Percentiles rank a stretch among this genome's conserved stretches.
These are phyloP conservation scores for Phytopythium boreale DNA, from an alignment of 352 stramenopile species.

Conservation along the genomic window DNA sequence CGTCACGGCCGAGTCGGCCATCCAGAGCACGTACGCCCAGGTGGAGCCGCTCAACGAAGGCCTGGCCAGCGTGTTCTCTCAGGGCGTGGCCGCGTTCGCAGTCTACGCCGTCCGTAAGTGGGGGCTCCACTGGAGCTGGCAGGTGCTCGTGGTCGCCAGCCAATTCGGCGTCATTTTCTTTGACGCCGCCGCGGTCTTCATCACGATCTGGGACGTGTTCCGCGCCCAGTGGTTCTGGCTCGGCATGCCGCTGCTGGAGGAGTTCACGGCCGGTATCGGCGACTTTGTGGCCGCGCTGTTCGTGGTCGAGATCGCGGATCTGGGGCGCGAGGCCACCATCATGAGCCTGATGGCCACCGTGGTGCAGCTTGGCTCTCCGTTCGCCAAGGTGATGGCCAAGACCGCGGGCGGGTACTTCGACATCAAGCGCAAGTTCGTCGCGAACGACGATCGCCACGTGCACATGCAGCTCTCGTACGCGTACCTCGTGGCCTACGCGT, in stretches of 20 bases:
- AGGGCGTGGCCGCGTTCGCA: conserved; percentile 17
- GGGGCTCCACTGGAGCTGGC: conserved; percentile 55
- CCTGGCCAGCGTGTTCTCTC: conserved; percentile 19
- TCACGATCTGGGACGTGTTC: conserved; percentile 42
- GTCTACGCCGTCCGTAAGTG: conserved; percentile 34
- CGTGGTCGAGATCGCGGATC: conserved; percentile 35
- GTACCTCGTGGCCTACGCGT: conserved; percentile 42
- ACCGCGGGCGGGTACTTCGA: conserved; percentile 42
- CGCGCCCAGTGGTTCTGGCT: conserved; percentile 55
- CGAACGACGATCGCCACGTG: conserved; percentile 24
- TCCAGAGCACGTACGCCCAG: conserved; percentile 23
- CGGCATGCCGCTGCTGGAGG: conserved; percentile 37
- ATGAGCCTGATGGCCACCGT: conserved; percentile 33
- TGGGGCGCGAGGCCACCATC: conserved; percentile 40
- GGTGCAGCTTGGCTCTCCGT: conserved; percentile 28
- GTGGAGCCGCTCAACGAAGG: conserved; percentile 25
- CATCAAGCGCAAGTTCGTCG: conserved; percentile 32
- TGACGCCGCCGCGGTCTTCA: conserved; percentile 25
- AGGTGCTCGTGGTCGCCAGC: conserved; percentile 25
- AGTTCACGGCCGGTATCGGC: conserved; percentile 24
- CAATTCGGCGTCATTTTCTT: conserved; percentile 20
- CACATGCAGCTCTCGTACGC: conserved; percentile 39
- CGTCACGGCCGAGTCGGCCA: conserved; percentile 13
- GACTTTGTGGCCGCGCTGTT: conserved; percentile 29
- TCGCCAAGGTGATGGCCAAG: conserved; percentile 47